These are phyloP conservation scores for Aspergillus haitiensis DNA, from an alignment of 495 filamentous ascomycete genomes.

Conservation along the genomic window DNA sequence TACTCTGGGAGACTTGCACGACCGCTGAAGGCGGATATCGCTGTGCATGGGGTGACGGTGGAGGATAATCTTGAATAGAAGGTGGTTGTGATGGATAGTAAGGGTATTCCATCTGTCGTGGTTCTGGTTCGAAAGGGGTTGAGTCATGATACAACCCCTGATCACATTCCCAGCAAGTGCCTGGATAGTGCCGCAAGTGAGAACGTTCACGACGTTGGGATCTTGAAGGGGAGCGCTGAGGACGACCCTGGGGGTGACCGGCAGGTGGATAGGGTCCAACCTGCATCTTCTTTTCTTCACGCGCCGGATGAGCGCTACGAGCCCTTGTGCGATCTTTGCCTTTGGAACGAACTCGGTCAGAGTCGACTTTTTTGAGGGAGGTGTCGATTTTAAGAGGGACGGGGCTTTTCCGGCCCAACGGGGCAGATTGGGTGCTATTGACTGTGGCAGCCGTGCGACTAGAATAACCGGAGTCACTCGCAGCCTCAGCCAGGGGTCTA, in stretches of 20 bases:
- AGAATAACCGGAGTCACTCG: conserved; percentile 66
- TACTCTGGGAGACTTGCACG: conserved; percentile 31
- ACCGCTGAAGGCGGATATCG: conserved; percentile 29
- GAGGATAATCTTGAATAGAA: conserved; percentile 36
- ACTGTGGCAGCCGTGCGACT: conserved; percentile 60
- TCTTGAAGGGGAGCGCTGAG: conserved; percentile 38
- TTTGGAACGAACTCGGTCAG: conserved; percentile 34
- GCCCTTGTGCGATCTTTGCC: conserved; percentile 39
- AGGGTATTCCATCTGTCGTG: conserved; percentile 33
- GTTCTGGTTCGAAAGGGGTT: conserved; percentile 39
- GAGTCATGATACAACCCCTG: conserved; percentile 35
- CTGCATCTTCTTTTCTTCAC: conserved; percentile 40
- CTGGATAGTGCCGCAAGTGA: conserved; percentile 31
- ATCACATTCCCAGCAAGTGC: conserved; percentile 36
- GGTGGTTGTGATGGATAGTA: conserved; percentile 29
- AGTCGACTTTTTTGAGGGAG: conserved; percentile 33
- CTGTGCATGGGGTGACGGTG: conserved; percentile 31
- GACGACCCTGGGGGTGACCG: conserved; percentile 33
- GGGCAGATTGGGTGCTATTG: conserved; percentile 55
- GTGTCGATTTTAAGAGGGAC: conserved; percentile 44
- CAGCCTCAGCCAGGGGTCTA: conserved; percentile 46
- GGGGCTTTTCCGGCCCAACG: conserved; percentile 47
- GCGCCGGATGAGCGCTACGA: conserved; percentile 30
- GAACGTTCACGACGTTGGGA: conserved; percentile 38
- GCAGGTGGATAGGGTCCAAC: conserved; percentile 36